Conservation (phyloP, 1,139 yeast genomes). For the Zygosaccharomyces pseudobailii region DNA sequence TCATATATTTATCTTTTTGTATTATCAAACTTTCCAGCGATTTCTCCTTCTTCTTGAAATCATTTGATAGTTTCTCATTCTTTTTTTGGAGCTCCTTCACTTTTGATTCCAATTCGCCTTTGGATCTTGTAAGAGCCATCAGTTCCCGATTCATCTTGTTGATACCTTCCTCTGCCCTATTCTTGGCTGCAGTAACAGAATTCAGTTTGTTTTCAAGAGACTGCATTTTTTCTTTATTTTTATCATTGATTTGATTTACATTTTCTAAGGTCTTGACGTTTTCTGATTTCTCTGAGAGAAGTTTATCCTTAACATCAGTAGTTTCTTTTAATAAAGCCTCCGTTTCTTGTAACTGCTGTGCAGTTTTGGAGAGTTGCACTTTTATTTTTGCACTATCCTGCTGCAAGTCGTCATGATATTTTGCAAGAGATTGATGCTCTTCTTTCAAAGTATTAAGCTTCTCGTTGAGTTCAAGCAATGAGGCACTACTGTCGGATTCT, state of each 20-base stretch:
- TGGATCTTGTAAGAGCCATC: constrained; percentile 58
- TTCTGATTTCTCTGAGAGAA: constrained; percentile 8
- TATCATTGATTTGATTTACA: constrained; percentile 6
- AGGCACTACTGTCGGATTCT: constrained; percentile 10
- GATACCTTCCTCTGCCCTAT: constrained; percentile 78
- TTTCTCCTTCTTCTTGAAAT: constrained; percentile 32
- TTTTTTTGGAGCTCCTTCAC: constrained; percentile 43
- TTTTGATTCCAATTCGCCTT: constrained; percentile 47
- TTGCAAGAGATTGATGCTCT: constrained; percentile 19
- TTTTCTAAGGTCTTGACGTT: constrained; percentile 7
- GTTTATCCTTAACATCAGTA: constrained; percentile 11
- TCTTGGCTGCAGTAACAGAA: constrained; percentile 39
- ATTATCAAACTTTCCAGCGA: constrained; percentile 21
- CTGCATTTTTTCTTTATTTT: constrained; percentile 12
- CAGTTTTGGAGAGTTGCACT: constrained; percentile 5
- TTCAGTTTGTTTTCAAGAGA: constrained; percentile 19
- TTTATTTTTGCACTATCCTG: constrained; percentile 8
- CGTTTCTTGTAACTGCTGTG: constrained; percentile 11
- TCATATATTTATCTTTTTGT: constrained; percentile 20
- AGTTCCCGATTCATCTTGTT: constrained; percentile 87
- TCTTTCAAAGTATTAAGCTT: constrained; percentile 16
- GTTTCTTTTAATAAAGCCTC: constrained; percentile 10
- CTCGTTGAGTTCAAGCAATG: constrained; percentile 11
- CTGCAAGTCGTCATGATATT: constrained; percentile 10
- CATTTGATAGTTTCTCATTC: constrained; percentile 24